A percentile compares a stretch with the other conserved stretches of the same genome.
phyloP scores from a whole-genome alignment of 352 stramenopile species.

The Phytophthora citricola region DNA sequence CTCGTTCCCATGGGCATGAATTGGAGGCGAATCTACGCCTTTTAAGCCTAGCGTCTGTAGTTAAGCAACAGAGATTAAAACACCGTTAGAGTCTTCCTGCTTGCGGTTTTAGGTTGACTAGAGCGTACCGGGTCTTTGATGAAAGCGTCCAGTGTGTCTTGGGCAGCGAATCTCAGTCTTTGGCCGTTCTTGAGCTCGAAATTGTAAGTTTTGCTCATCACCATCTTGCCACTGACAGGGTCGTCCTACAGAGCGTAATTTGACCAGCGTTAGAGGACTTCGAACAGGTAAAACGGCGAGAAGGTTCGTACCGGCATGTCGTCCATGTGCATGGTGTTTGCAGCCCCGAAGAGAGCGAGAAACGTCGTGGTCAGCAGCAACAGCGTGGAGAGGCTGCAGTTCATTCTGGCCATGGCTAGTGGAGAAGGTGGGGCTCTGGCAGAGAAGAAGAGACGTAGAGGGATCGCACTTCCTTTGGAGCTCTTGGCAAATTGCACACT shows the following conservation, averaged over 20 bases:
- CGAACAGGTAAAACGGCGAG: background rate
- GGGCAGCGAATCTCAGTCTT: constrained; percentile 60
- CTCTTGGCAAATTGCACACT: constrained; percentile 2
- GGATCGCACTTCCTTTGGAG: constrained; percentile 3
- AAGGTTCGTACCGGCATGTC: constrained; percentile 60
- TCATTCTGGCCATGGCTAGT: constrained; percentile 11
- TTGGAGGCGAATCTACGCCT: constrained; percentile 41
- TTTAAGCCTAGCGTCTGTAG: constrained; percentile 49
- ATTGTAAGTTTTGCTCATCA: constrained; percentile 64
- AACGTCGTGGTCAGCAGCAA: constrained; percentile 23
- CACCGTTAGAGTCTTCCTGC: background rate
- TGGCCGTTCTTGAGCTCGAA: constrained; percentile 77
- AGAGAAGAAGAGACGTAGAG: background rate
- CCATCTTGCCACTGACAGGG: constrained; percentile 70
- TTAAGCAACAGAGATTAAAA: background rate
- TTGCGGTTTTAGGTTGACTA: background rate
- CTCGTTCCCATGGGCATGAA: constrained; percentile 3
- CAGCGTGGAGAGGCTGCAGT: background rate
- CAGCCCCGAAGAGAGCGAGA: constrained; percentile 6
- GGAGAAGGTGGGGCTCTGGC: background rate
- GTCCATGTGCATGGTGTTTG: constrained; percentile 48
- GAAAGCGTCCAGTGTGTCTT: constrained; percentile 63
- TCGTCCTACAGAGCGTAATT: constrained; percentile 43
- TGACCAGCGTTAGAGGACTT: background rate
- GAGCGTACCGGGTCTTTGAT: constrained; percentile 50